Conservation (phyloP, 176 grass and related monocot species). For the Hsuehochloa calcarea region DNA sequence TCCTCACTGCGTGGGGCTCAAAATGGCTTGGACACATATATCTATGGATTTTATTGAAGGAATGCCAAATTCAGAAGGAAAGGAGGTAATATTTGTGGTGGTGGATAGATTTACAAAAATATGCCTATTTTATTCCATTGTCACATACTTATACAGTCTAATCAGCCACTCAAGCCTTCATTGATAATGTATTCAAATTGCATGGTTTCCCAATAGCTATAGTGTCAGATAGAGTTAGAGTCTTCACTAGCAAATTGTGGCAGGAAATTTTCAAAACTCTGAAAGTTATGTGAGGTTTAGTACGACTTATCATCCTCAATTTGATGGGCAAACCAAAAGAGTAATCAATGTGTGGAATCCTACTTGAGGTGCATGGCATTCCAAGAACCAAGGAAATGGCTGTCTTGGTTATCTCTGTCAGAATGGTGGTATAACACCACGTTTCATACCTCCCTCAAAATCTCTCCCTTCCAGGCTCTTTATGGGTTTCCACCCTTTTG, state of each 20-base stretch:
- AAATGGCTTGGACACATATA: too few relatives aligned
- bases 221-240: too few relatives aligned
- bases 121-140: not conserved
- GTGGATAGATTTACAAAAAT: too few relatives aligned
- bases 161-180: too few relatives aligned
- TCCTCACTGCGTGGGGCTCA: too few relatives aligned
- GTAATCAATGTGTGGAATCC: not conserved
- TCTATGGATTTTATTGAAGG: too few relatives aligned
- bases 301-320: too few relatives aligned
- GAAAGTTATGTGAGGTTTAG: not conserved
- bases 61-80: too few relatives aligned
- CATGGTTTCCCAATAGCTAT: too few relatives aligned
- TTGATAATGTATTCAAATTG: too few relatives aligned
- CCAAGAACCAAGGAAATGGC: not conserved
- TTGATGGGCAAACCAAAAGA: not conserved
- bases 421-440: not conserved
- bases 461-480: not conserved
- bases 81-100: too few relatives aligned
- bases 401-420: not conserved
- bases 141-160: not conserved
- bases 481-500: not conserved
- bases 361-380: not conserved
- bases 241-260: not conserved
- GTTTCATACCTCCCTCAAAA: not conserved
- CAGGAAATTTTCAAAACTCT: fast-evolving